Evolutionary conservation across 257 asterid genomes (phyloP).

Genomic region (Forsythia viridissima): DNA sequence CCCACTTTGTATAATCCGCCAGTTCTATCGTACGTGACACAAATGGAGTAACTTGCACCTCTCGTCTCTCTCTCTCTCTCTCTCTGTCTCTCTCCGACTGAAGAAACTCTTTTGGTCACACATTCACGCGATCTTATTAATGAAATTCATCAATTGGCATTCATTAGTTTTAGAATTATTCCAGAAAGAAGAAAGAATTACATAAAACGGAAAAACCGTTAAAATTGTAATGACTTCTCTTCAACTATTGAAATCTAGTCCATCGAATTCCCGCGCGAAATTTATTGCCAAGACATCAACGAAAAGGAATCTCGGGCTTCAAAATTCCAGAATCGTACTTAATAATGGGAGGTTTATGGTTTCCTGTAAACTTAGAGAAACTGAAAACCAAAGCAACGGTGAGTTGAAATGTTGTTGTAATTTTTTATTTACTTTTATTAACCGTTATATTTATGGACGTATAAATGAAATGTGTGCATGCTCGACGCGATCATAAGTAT

Average conservation of each 20-base stretch:
- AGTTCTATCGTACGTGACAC: conserved; percentile 40
- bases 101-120: conserved; percentile 9
- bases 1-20: conserved; percentile 2
- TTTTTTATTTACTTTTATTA: neutral
- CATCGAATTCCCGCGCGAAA: conserved; percentile 37
- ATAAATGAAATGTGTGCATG: neutral
- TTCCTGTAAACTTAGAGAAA: conserved; percentile 51
- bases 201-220: neutral
- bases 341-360: conserved; percentile 40
- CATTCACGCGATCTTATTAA: conserved; percentile 16
- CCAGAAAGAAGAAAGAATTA: neutral
- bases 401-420: conserved; percentile 14
- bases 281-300: conserved; percentile 22
- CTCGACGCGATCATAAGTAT: neutral
- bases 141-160: conserved; percentile 10
- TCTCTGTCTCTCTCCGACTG: neutral
- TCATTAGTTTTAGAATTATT: neutral
- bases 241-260: conserved; percentile 59
- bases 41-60: conserved; percentile 22
- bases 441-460: neutral
- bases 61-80: neutral
- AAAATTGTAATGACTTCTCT: conserved; percentile 53
- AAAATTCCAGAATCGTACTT: conserved; percentile 28
- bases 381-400: conserved; percentile 59
- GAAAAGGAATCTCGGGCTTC: conserved; percentile 33